Conservation (phyloP, 371 early-diverging fungal species). For the Lichtheimia ornata region DNA sequence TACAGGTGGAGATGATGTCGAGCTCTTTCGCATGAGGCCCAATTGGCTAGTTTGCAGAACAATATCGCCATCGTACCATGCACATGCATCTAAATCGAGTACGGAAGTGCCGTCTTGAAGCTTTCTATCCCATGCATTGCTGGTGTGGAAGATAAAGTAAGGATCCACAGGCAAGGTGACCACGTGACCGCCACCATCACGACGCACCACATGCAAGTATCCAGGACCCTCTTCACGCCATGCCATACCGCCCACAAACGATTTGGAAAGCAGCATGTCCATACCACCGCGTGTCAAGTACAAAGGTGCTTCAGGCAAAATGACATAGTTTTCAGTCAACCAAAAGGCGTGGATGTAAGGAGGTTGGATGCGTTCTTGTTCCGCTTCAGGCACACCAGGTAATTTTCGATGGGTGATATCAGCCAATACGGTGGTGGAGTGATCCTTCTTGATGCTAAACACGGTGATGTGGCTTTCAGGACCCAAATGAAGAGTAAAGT, state of each 20-base stretch:
- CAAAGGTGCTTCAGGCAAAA: conserved; percentile 55
- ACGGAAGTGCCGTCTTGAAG: conserved; percentile 25
- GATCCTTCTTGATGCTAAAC: conserved; percentile 6
- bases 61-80: conserved; percentile 33
- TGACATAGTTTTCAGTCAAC: conserved; percentile 56
- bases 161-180: conserved; percentile 49
- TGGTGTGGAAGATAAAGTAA: conserved; percentile 56
- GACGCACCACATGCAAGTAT: conserved; percentile 51
- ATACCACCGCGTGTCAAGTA: conserved; percentile 37
- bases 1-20: no score
- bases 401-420: conserved; percentile 34
- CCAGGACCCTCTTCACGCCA: conserved; percentile 39
- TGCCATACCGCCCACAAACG: conserved; percentile 33
- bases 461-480: conserved; percentile 3
- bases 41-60: conserved; percentile 26
- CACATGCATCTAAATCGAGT: conserved; percentile 31
- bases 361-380: conserved; percentile 13
- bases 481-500: conserved; percentile 26
- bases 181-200: conserved; percentile 36
- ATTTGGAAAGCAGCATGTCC: conserved; percentile 43
- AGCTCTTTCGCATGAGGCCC: conserved; percentile 17
- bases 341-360: conserved; percentile 42
- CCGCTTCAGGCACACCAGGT: conserved; percentile 24
- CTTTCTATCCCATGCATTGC: conserved; percentile 50
- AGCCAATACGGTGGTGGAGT: conserved; percentile 17